These are phyloP conservation scores for Colletotrichum plurivorum DNA, from an alignment of 2,329 filamentous ascomycete species.

Conservation along the genomic window DNA sequence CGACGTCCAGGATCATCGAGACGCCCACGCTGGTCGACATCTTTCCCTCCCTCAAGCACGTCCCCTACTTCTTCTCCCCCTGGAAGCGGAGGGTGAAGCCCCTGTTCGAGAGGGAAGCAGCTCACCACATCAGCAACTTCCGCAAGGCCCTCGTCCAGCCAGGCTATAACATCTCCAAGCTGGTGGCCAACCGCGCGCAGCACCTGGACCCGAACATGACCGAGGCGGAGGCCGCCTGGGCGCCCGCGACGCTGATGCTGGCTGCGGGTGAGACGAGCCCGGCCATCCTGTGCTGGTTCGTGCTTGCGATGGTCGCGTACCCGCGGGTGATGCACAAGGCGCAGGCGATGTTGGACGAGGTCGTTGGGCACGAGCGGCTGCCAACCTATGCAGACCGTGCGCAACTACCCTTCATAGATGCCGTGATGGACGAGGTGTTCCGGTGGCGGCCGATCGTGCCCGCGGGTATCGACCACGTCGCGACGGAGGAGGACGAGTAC, in stretches of 20 bases:
- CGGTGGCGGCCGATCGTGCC: slow-evolving; percentile 51
- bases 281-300: slow-evolving; percentile 43
- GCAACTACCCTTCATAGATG: slow-evolving; percentile 47
- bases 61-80: slow-evolving; percentile 23
- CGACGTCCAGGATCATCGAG: not conserved
- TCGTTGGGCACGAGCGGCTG: slow-evolving; percentile 49
- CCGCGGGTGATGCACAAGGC: slow-evolving; percentile 50
- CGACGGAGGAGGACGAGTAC: slow-evolving; percentile 49
- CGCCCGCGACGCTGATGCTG: slow-evolving; percentile 3
- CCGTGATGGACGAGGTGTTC: slow-evolving; percentile 48
- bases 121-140: slow-evolving; percentile 13
- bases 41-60: slow-evolving; percentile 16
- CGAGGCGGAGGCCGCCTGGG: slow-evolving; percentile 9
- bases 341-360: slow-evolving; percentile 55
- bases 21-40: not conserved
- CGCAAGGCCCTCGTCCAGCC: slow-evolving; percentile 1
- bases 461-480: slow-evolving; percentile 54
- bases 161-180: slow-evolving; percentile 18
- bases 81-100: slow-evolving; percentile 23
- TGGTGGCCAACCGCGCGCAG: not conserved
- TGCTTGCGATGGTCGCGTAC: slow-evolving; percentile 48
- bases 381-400: slow-evolving; percentile 46
- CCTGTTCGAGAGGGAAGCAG: slow-evolving; percentile 1
- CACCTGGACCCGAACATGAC: not conserved
- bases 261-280: slow-evolving; percentile 20